Base-by-base conservation (phyloP, 225 moss, liverwort and hornwort genomes). In the Polytrichum commune region DNA sequence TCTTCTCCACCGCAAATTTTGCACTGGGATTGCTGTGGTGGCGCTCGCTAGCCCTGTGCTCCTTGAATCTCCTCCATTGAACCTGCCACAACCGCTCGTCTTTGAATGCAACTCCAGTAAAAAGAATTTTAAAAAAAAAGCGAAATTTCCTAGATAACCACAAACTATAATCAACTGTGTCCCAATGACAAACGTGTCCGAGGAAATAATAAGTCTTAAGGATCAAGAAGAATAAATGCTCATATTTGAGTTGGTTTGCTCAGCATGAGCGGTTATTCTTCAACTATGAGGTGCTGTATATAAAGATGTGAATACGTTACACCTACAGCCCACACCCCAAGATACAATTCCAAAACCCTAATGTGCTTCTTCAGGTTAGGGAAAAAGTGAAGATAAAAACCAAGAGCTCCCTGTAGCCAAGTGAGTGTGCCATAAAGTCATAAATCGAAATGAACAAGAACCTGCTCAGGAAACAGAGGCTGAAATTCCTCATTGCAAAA, bases 1-100 rank as follows among this genome's bases (percentile, higher is more conserved):
- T 29, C 95, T 91, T 32, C 91, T 89, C 95, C 95, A 93, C 69
- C 83, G 84, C 63, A 89, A 76, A 19, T 75, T 55, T 27, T 77
- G 68, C 1, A 57, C 35, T 5, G 81, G 67, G 65, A 77, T 74
- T 20, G 74, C 55, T 67, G 82, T 66, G 29, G 72, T 60, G 55
- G 75, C 70, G 18, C 71, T 75, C 61, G 55, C 64, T 75, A 86
- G 67, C 46, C 74, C 82, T 24, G 82, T 77, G 57, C 71, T 67
- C 80, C 79, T 79, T 4, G 74, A 80, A 25, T 79, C 82, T 38
- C 74, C 79, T 58, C 67, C 82, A 64, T 67, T 69, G 33, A 82
- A 29, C 66, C 85, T 86, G 73, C 79, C 68, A 66, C 57, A 53
- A 19, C n/a, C 74, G 71, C 32, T 16, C 20, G 16, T 29, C 1